phyloP scores from a whole-genome alignment of 345 rosid genomes.

The Syzygium jambos region DNA sequence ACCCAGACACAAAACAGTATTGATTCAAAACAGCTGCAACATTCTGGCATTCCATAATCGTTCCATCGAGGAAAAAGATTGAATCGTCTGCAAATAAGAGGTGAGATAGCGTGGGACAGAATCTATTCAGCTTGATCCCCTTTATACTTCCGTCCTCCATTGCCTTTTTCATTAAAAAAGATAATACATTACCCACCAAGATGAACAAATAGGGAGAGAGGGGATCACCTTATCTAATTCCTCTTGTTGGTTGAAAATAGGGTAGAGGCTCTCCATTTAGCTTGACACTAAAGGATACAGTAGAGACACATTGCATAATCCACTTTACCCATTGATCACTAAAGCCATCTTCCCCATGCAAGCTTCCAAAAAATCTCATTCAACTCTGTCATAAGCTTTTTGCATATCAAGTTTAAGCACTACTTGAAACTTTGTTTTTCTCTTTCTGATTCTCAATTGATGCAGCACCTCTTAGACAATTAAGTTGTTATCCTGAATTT shows the following conservation, averaged over 20 bases:
- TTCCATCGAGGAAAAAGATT: not conserved
- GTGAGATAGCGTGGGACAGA: not conserved
- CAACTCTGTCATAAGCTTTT: not conserved
- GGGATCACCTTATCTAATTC: not conserved
- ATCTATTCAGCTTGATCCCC: too few relatives aligned
- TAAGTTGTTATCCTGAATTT: too few relatives aligned
- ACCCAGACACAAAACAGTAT: not conserved
- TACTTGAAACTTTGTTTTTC: not conserved
- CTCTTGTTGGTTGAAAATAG: not conserved
- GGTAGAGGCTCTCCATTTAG: not conserved
- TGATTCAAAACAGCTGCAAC: not conserved
- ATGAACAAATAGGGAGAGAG: not conserved
- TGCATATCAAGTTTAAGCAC: not conserved
- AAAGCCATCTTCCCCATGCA: not conserved
- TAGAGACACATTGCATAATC: not conserved
- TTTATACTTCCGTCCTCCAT: not conserved
- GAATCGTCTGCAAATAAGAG: too few relatives aligned
- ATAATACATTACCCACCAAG: not conserved
- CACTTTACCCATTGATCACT: not conserved
- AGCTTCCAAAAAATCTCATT: not conserved
- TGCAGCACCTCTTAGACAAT: not conserved
- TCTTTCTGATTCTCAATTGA: fast-evolving
- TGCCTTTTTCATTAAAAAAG: not conserved
- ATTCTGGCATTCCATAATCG: not conserved
- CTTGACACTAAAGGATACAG: not conserved